Evolutionary conservation across 805 yeast genomes (phyloP), one percentile per base, ranked within the genome.

Genomic region (Saccharomycopsis microspora): DNA sequence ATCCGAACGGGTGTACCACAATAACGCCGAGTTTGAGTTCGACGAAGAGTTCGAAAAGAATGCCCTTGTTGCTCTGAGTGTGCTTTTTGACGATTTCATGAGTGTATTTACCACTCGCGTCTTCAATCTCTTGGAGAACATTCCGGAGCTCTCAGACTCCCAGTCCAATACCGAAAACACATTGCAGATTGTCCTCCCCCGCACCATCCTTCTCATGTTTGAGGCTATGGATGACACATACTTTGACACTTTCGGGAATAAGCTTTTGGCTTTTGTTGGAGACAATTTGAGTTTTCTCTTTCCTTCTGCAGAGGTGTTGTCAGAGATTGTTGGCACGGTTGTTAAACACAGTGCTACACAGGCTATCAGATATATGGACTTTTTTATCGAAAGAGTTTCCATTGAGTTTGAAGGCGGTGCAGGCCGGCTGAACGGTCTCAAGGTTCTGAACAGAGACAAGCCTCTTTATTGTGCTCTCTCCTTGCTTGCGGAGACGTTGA

Each of bases 371-470:
- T 60, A 76, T 31, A 69, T 74, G 36, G 60, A 66, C 0, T 57
- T 68, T n/a, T 62, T 83, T 19, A 64, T 71, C 43, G 68, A 67
- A 4, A 72, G 72, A 45, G 78, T 89, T 30, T 66, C 69, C 36
- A 76, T 72, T 34, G 95, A 90, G 58, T 69, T 90, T 27, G 66
- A 66, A 7, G 85, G 80, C 54, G 84, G 89, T 54, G 97, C 97
- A 0, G 97, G 97, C 3, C 64, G 74, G 1, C 67, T 80, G 0
- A 73, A 96, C 60, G 77, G 70, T 4, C 67, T 73, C 5, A 89
- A 83, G 32, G 69, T 83, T 30, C 69, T 79, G 31, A 85, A 85
- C n/a, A 72, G 88, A 39, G 97, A 93, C 62, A 82, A 81, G 32
- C 75, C 80, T 19, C 64, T 93, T 5, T 77, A 78, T 32, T 78